Evolutionary conservation across 2,329 filamentous ascomycete genomes (phyloP).

Genomic region (Penicillium sumatraense): DNA sequence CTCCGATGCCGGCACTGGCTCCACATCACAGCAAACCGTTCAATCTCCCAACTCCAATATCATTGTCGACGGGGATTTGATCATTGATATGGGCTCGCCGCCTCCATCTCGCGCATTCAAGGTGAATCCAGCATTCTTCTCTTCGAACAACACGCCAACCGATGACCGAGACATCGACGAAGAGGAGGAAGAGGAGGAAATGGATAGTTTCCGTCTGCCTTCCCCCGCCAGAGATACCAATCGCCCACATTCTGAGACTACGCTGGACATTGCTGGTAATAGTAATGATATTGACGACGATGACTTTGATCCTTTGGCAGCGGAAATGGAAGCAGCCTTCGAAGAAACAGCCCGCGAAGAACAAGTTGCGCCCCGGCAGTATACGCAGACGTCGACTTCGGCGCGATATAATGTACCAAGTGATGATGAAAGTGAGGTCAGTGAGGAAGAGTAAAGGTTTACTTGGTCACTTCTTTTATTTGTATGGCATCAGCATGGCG

Average conservation of each 20-base stretch:
- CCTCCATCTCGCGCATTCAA: slow-evolving; percentile 45
- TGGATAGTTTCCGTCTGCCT: slow-evolving; percentile 37
- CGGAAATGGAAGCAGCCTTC: slow-evolving; percentile 62
- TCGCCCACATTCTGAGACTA: slow-evolving; percentile 11
- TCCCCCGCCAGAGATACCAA: slow-evolving; percentile 38
- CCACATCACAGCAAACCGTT: slow-evolving; percentile 33
- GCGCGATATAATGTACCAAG: slow-evolving; percentile 42
- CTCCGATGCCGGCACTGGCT: slow-evolving; percentile 38
- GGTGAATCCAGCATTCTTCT: slow-evolving; percentile 48
- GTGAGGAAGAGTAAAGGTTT: slow-evolving; percentile 62
- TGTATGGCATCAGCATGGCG: slow-evolving; percentile 25
- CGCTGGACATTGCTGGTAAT: slow-evolving; percentile 21
- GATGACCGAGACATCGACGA: slow-evolving; percentile 32
- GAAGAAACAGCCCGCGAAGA: slow-evolving; percentile 47
- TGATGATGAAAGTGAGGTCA: slow-evolving; percentile 67
- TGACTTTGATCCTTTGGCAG: slow-evolving; percentile 55
- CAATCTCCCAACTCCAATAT: slow-evolving; percentile 48
- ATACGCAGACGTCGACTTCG: slow-evolving; percentile 30
- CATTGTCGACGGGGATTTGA: slow-evolving; percentile 52
- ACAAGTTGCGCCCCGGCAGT: slow-evolving; percentile 45
- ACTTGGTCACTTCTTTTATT: slow-evolving; percentile 2
- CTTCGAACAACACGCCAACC: slow-evolving; percentile 46
- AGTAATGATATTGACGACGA: slow-evolving; percentile 48
- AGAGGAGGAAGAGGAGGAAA: slow-evolving; percentile 43
- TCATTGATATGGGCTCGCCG: slow-evolving; percentile 55